Percentiles rank a stretch among this genome's conserved stretches.
Evolutionary conservation across 805 yeast genomes (phyloP).

Genomic region (Komagataella populi): DNA sequence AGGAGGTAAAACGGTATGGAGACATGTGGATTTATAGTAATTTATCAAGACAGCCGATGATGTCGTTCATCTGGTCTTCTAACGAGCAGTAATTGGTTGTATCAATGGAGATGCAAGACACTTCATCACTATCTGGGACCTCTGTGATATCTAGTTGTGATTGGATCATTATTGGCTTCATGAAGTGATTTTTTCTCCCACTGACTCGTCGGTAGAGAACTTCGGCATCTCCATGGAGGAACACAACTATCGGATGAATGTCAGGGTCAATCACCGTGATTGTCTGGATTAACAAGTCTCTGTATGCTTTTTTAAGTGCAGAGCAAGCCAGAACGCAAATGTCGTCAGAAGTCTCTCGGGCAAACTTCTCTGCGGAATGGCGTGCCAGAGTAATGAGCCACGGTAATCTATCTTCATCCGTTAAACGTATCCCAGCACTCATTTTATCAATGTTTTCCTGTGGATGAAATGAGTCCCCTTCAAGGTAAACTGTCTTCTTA

Average conservation of each 20-base stretch:
- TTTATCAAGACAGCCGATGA: background rate
- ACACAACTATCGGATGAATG: constrained; percentile 42
- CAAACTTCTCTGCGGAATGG: constrained; percentile 21
- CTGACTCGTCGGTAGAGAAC: constrained; percentile 49
- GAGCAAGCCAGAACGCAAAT: constrained; percentile 68
- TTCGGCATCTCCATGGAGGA: constrained; percentile 51
- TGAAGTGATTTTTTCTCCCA: constrained; percentile 63
- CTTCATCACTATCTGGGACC: constrained; percentile 35
- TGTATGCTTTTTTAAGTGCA: constrained; percentile 60
- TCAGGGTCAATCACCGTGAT: constrained; percentile 14
- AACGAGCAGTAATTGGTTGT: background rate
- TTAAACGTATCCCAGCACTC: constrained; percentile 67
- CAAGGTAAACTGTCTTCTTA: constrained; percentile 34
- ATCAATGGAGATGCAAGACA: background rate
- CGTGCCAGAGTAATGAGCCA: constrained; percentile 55
- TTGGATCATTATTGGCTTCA: constrained; percentile 77
- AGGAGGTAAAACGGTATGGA: background rate
- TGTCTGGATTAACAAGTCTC: constrained; percentile 39
- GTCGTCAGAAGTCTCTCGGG: constrained; percentile 13
- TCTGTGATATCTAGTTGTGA: constrained; percentile 70
- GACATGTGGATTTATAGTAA: background rate
- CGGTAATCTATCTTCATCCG: constrained; percentile 86
- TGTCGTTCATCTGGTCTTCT: background rate
- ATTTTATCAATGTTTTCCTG: constrained; percentile 60
- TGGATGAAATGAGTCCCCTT: constrained; percentile 81